A percentile compares a stretch with the other conserved stretches of the same genome.
phyloP scores from a whole-genome alignment of 345 rosid species.

The Gossypium bickii region DNA sequence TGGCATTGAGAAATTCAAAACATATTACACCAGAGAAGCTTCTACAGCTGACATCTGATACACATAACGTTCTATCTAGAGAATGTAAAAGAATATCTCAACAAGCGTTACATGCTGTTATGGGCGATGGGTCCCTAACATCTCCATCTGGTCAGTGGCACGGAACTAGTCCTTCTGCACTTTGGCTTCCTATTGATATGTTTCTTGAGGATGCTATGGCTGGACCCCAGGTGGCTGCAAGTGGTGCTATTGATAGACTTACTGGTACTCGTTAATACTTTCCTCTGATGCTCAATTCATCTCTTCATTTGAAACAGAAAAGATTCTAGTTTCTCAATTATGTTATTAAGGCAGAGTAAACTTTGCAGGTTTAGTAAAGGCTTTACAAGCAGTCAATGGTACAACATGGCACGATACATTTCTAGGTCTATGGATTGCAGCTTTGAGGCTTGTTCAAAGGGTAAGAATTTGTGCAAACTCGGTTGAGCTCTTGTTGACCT shows the following conservation, averaged over 20 bases:
- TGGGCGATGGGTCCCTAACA: slow-evolving; percentile 50
- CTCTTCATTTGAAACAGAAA: slow-evolving; percentile 8
- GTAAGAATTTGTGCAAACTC: slow-evolving; percentile 35
- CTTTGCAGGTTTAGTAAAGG: slow-evolving; percentile 81
- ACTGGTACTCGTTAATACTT: slow-evolving; percentile 43
- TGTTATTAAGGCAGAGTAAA: slow-evolving; percentile 23
- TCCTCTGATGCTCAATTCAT: slow-evolving; percentile 14
- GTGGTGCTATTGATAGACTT: slow-evolving; percentile 67
- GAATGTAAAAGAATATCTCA: slow-evolving; percentile 46
- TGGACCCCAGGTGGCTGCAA: slow-evolving; percentile 65
- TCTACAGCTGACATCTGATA: slow-evolving; percentile 54
- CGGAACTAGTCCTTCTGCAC: slow-evolving; percentile 62
- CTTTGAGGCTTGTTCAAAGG: slow-evolving; percentile 93
- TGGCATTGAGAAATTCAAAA: slow-evolving; percentile 57
- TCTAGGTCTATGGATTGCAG: slow-evolving; percentile 88
- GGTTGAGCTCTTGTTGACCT: neutral
- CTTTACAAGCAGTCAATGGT: slow-evolving; percentile 74
- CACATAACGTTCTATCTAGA: slow-evolving; percentile 33
- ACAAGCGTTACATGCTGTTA: slow-evolving; percentile 53
- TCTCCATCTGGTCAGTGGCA: slow-evolving; percentile 64
- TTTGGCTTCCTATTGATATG: slow-evolving; percentile 95
- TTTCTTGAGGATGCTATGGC: slow-evolving; percentile 92
- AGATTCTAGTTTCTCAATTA: neutral
- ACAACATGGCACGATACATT: slow-evolving; percentile 89
- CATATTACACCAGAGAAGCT: slow-evolving; percentile 50